Conservation (phyloP, 1,284 basidiomycete genomes). For the Schizopora paradoxa region DNA sequence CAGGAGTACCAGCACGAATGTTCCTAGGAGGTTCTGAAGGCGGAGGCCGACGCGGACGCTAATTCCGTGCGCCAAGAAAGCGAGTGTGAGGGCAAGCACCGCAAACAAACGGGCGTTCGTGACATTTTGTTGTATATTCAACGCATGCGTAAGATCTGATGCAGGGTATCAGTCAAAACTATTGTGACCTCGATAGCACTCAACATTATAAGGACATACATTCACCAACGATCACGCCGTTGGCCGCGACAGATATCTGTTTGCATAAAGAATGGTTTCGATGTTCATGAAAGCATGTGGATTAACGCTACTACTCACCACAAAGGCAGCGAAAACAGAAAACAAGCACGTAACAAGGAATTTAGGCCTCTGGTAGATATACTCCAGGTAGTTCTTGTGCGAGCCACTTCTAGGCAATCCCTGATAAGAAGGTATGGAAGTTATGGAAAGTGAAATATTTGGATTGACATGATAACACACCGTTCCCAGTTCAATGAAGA, state of each 20-base stretch:
- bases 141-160: conserved; percentile 50
- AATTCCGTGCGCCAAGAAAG: conserved; percentile 53
- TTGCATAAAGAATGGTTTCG: background rate
- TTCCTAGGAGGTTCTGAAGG: conserved; percentile 62
- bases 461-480: conserved; percentile 34
- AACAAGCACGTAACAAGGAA: conserved; percentile 58
- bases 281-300: background rate
- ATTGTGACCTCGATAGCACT: too few relatives aligned
- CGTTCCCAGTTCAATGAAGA: conserved; percentile 73
- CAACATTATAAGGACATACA: conserved; percentile 33
- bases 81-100: conserved; percentile 51
- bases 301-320: conserved; percentile 35
- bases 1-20: conserved; percentile 60
- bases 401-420: conserved; percentile 63
- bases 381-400: conserved; percentile 75
- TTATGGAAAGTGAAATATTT: too few relatives aligned
- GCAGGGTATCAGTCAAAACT: background rate
- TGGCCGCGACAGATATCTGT: conserved; percentile 52
- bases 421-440: conserved; percentile 35
- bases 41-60: conserved; percentile 52
- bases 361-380: conserved; percentile 56
- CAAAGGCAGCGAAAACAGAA: conserved; percentile 53
- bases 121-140: conserved; percentile 37
- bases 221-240: conserved; percentile 63
- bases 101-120: conserved; percentile 48